Base-by-base conservation (phyloP, 495 filamentous ascomycete species). In the Penicillium verhagenii region DNA sequence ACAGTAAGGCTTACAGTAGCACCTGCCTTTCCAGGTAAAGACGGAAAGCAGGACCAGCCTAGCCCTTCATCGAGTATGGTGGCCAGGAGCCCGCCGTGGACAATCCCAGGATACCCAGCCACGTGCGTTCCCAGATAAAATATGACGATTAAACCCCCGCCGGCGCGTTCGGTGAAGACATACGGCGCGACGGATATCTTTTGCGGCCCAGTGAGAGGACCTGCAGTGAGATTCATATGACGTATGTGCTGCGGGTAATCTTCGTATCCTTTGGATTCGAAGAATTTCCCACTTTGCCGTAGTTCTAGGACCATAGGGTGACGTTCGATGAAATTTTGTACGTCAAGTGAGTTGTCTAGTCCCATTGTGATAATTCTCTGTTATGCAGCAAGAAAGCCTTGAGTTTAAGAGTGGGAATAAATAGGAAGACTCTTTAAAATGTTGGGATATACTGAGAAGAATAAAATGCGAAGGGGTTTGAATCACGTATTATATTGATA, bases 61-160 rank as follows among this genome's bases (percentile, higher is more conserved):
- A 96, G 72, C 0, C 89, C 90, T 69, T 97, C 92, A 61, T 97
- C 92, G 29, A 96, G 73, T 60, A 96, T 76, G 14, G 92, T 96
- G 7, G 92, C 92, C 47, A 96, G 70, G 57, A 96, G 69, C 0
- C 92, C 92, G 10, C 92, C 92, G 65, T 97, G 92, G 4, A 97
- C 78, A 54, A 96, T 87, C 6, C 91, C 92, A 24, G 87, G 85
- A 64, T 97, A 90, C 5, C 92, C 92, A 65, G 88, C 96, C 21
- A 97, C 71, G 57, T 89, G 83, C 3, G 73, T 66, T 9, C 92
- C 92, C 2, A 96, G 76, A 63, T 92, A 91, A 24, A 82, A 77
- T 21, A 96, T 80, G 14, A 85, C 80, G n/a, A 35, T 35, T 14
- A 35, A 35, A 35, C 2, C n/a, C 31, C 31, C 5, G 2, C 31